Evolutionary conservation across 345 rosid genomes (phyloP).

Genomic region (Salix exigua): DNA sequence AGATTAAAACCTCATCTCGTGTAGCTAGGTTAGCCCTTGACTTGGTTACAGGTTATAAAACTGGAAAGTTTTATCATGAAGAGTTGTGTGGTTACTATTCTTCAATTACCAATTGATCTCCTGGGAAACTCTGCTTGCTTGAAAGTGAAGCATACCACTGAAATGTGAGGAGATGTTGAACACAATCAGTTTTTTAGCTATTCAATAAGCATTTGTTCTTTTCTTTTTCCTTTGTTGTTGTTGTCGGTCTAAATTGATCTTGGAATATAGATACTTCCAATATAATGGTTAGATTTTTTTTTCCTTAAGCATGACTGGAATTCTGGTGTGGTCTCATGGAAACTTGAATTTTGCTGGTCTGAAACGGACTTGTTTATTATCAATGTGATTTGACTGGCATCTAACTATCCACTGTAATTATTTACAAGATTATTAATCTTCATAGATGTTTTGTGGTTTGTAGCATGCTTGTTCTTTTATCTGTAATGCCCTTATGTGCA

Average conservation of each 20-base stretch:
- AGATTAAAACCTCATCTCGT: neutral
- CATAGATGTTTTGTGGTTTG: neutral
- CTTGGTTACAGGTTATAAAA: neutral
- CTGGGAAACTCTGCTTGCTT: neutral
- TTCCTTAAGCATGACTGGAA: too few species aligned
- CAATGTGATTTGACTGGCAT: neutral
- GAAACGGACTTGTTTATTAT: neutral
- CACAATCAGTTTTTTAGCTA: neutral
- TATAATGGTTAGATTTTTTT: too few species aligned
- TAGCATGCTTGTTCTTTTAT: neutral
- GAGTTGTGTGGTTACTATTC: neutral
- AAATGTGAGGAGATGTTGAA: neutral
- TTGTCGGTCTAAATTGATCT: too few species aligned
- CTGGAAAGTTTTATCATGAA: neutral
- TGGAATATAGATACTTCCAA: too few species aligned
- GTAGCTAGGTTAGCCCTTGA: neutral
- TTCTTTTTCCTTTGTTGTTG: too few species aligned
- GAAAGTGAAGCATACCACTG: neutral
- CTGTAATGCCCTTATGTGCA: neutral
- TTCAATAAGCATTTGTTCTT: too few species aligned
- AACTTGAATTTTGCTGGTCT: neutral
- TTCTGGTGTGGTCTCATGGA: too few species aligned
- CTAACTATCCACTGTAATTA: too few species aligned
- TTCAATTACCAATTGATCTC: neutral
- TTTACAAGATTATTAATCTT: too few species aligned